phyloP scores from a whole-genome alignment of 192 early-diverging fungal genomes.

The Backusella circina region DNA sequence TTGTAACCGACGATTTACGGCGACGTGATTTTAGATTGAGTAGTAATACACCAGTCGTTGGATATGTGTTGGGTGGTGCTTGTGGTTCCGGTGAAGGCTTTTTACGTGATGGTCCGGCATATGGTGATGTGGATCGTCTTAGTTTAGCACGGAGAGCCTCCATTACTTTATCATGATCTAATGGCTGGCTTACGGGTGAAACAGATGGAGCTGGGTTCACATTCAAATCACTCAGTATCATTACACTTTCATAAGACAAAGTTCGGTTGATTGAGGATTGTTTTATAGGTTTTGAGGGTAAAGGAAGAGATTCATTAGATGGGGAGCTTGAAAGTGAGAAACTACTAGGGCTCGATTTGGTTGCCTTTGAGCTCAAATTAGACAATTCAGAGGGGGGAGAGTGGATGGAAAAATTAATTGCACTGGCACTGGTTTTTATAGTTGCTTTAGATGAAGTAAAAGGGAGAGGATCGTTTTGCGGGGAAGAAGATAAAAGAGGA shows the following conservation, averaged over 20 bases:
- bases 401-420: background rate
- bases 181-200: background rate
- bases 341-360: background rate
- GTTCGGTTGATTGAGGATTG: conserved; percentile 1
- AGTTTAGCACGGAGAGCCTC: conserved; percentile 7
- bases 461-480: background rate
- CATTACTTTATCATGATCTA: conserved; percentile 5
- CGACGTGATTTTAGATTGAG: conserved; percentile 5
- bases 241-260: conserved; percentile 8
- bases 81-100: background rate
- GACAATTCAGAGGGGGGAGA: background rate
- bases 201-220: background rate
- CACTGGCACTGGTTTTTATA: background rate
- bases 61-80: conserved; percentile 3
- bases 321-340: background rate
- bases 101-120: background rate
- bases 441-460: background rate
- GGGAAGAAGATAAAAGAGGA: background rate
- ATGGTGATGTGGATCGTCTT: background rate
- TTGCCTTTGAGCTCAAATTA: background rate
- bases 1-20: conserved; percentile 4
- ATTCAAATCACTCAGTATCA: conserved; percentile 3
- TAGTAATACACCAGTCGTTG: background rate
- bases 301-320: background rate
- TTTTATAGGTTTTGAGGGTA: conserved; percentile 1